Evolutionary conservation across 495 filamentous ascomycete genomes (phyloP).

Genomic region (Neurospora sp.): DNA sequence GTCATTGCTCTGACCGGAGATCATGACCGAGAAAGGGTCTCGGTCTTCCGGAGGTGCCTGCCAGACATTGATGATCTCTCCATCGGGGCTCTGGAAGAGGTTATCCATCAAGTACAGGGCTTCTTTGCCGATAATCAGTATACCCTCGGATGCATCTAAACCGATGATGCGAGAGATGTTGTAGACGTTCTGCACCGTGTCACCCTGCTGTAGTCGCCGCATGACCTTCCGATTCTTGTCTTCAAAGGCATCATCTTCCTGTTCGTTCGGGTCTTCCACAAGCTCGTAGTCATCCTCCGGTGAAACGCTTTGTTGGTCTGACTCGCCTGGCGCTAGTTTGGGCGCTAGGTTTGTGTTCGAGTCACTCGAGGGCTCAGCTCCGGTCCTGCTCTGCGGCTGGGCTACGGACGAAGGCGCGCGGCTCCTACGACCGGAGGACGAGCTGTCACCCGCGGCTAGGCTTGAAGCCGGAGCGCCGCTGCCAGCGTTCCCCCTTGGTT

Average conservation of each 20-base stretch:
- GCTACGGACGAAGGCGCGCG: slow-evolving; percentile 34
- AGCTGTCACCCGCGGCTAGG: slow-evolving; percentile 7
- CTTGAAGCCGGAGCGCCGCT: slow-evolving; percentile 13
- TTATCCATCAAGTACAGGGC: slow-evolving; percentile 89
- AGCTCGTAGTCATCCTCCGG: slow-evolving; percentile 90
- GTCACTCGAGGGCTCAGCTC: slow-evolving; percentile 8
- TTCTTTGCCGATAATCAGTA: slow-evolving; percentile 87
- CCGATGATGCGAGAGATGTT: slow-evolving; percentile 92
- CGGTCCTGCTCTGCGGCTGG: slow-evolving; percentile 1
- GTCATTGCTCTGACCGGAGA: slow-evolving; percentile 63
- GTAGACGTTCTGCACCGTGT: slow-evolving; percentile 87
- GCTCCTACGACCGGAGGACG: neutral
- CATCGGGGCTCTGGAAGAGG: slow-evolving; percentile 87
- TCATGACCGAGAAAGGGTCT: slow-evolving; percentile 90
- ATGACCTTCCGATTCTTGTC: slow-evolving; percentile 97
- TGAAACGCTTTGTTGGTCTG: slow-evolving; percentile 25
- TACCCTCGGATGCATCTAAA: slow-evolving; percentile 81
- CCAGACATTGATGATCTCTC: slow-evolving; percentile 91
- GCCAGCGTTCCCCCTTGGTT: slow-evolving; percentile 63
- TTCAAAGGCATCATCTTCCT: slow-evolving; percentile 78
- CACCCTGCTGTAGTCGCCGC: slow-evolving; percentile 82
- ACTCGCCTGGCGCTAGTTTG: neutral
- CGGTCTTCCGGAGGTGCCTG: slow-evolving; percentile 88
- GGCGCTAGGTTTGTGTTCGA: neutral
- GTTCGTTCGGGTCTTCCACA: slow-evolving; percentile 69